Percentiles rank a stretch among this genome's conserved stretches.
phyloP scores from a whole-genome alignment of 192 early-diverging fungal species.

The Coemansia sp. region DNA sequence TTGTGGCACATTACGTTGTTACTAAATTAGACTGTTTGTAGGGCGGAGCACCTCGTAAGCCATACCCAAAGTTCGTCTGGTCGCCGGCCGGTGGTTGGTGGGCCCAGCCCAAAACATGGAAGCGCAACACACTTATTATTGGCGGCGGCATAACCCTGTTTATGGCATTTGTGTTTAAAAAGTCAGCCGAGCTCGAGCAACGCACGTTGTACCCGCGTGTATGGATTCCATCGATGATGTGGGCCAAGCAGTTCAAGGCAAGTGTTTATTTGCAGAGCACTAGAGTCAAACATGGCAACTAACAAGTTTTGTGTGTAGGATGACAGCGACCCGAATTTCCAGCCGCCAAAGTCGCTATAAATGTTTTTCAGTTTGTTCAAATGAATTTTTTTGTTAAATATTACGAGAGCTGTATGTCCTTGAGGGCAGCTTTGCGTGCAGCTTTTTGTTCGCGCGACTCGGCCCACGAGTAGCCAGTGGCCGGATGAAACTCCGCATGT shows the following conservation, averaged over 20 bases:
- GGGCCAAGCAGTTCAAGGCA: conserved; percentile 57
- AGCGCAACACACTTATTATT: conserved; percentile 51
- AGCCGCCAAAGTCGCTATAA: conserved; percentile 55
- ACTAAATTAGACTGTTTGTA: neutral
- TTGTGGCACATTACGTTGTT: neutral
- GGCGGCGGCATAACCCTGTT: conserved; percentile 17
- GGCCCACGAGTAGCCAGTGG: conserved; percentile 51
- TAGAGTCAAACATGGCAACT: too few relatives aligned
- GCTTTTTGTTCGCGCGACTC: conserved; percentile 31
- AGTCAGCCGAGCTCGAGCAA: conserved; percentile 59
- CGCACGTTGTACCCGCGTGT: conserved; percentile 52
- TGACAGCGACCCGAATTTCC: conserved; percentile 48
- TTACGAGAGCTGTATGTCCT: conserved; percentile 16
- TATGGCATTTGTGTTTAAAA: conserved; percentile 57
- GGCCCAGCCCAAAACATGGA: conserved; percentile 62
- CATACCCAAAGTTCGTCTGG: conserved; percentile 55
- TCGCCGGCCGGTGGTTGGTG: conserved; percentile 65
- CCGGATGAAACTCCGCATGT: conserved; percentile 50
- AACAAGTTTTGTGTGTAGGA: conserved; percentile 8
- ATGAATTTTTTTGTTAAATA: neutral
- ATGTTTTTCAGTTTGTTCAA: conserved; percentile 1
- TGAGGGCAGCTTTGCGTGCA: conserved; percentile 35
- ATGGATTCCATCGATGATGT: conserved; percentile 58
- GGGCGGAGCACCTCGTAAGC: conserved; percentile 50
- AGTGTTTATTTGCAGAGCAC: neutral